Conservation (phyloP, 75 land plant genomes). For the Larix kaempferi region DNA sequence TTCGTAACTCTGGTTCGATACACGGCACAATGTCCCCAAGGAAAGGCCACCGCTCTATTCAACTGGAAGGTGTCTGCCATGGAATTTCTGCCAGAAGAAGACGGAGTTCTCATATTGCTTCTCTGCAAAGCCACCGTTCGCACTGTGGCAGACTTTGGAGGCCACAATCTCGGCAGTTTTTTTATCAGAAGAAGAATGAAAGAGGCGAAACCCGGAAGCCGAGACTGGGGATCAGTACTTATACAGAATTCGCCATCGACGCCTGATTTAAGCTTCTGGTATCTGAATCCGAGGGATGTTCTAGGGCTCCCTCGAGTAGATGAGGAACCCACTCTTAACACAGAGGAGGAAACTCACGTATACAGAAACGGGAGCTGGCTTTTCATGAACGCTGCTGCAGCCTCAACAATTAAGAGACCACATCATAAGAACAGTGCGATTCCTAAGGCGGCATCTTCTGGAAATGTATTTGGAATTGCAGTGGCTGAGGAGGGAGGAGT, state of each 20-base stretch:
- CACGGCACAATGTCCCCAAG: conserved; percentile 55
- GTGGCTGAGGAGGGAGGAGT: too few relatives aligned
- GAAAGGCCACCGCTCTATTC: conserved; percentile 83
- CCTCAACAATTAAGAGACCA: too few relatives aligned
- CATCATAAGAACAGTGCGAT: too few relatives aligned
- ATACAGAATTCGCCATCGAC: conserved; percentile 32
- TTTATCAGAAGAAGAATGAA: conserved; percentile 50
- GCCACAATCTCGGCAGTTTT: conserved; percentile 46
- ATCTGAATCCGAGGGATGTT: conserved; percentile 25
- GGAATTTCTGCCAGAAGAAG: conserved; percentile 87
- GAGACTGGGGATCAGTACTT: conserved; percentile 88
- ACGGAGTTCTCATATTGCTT: conserved; percentile 66
- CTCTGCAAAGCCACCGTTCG: conserved; percentile 53
- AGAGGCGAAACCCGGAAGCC: conserved; percentile 44
- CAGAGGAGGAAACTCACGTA: conserved; percentile 15
- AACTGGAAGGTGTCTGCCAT: conserved; percentile 82
- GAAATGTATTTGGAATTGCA: too few relatives aligned
- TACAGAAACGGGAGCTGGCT: conserved; percentile 15
- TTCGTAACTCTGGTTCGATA: conserved; percentile 76
- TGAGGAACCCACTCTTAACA: not conserved
- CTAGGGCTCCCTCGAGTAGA: not conserved
- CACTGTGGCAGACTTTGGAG: conserved; percentile 60
- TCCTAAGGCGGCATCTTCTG: too few relatives aligned
- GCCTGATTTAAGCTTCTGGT: conserved; percentile 24
- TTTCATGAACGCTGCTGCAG: not conserved